Percentiles rank a stretch among this genome's conserved stretches.
Conservation (phyloP, 2,329 filamentous ascomycete genomes). For the Verruconis gallopava region DNA sequence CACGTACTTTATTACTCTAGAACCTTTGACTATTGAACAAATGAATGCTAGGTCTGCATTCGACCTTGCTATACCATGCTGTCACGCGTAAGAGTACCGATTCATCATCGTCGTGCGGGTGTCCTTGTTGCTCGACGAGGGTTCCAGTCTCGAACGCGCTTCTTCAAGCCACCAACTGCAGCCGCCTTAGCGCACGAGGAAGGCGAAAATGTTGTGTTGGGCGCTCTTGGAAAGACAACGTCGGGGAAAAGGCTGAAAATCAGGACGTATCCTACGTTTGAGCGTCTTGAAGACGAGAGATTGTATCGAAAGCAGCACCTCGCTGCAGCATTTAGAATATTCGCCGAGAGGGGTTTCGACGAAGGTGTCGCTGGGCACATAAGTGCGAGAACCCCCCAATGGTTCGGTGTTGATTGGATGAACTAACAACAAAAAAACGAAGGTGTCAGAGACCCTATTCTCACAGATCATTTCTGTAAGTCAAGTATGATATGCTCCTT, state of each 20-base stretch:
- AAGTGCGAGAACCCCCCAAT: too few species aligned
- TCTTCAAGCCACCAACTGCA: conserved; percentile 22
- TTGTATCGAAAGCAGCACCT: conserved; percentile 34
- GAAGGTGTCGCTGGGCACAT: conserved; percentile 35
- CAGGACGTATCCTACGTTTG: conserved; percentile 30
- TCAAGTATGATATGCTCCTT: conserved; percentile 3
- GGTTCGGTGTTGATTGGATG: too few species aligned
- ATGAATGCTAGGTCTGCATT: too few species aligned
- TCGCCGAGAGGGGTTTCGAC: conserved; percentile 26
- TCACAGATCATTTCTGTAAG: conserved; percentile 26
- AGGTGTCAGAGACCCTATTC: conserved; percentile 21
- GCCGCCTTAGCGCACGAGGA: conserved; percentile 24
- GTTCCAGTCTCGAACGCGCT: too few species aligned
- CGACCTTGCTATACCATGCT: too few species aligned
- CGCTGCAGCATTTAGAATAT: conserved; percentile 30
- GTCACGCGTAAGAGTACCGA: too few species aligned
- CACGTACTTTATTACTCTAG: too few species aligned
- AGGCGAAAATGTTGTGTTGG: conserved; percentile 28
- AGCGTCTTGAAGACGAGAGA: conserved; percentile 27
- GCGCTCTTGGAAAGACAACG: conserved; percentile 33
- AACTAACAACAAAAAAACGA: conserved; percentile 13
- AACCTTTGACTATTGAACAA: too few species aligned
- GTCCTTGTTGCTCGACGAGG: too few species aligned
- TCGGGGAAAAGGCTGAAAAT: conserved; percentile 34
- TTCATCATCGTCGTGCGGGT: too few species aligned